These are phyloP conservation scores for Pleurotus sapidus DNA, from an alignment of 768 basidiomycete species.

Conservation along the genomic window DNA sequence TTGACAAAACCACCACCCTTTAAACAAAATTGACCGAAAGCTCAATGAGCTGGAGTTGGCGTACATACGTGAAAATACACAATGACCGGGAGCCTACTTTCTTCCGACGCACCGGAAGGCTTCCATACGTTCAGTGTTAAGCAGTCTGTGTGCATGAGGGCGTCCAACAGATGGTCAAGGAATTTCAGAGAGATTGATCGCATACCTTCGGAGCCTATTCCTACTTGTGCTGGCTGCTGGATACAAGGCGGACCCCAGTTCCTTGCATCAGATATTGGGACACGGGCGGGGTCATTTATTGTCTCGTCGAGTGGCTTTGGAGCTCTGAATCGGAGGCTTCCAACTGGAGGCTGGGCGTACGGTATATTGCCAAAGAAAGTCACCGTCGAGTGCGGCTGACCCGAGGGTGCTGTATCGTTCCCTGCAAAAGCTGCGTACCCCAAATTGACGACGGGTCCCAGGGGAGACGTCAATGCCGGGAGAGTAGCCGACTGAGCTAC, in stretches of 20 bases:
- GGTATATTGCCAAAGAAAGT: conserved; percentile 41
- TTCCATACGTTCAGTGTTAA: conserved; percentile 41
- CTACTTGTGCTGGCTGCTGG: conserved; percentile 42
- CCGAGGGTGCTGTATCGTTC: conserved; percentile 36
- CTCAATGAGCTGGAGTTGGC: too few species aligned
- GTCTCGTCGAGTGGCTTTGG: conserved; percentile 33
- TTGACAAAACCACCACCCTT: conserved; percentile 41
- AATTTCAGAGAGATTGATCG: not conserved
- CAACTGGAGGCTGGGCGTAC: conserved; percentile 39
- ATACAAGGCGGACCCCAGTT: conserved; percentile 44
- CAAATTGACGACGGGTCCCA: conserved; percentile 36
- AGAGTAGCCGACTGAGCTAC: not conserved
- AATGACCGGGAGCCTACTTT: conserved; percentile 34
- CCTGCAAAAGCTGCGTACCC: conserved; percentile 39
- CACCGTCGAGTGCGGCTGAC: conserved; percentile 30
- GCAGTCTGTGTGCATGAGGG: conserved; percentile 27
- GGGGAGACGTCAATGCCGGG: conserved; percentile 13
- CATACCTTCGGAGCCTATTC: not conserved
- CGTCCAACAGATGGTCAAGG: not conserved
- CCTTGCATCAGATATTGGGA: conserved; percentile 34
- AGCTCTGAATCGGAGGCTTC: conserved; percentile 36
- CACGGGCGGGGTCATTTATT: conserved; percentile 1
- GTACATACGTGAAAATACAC: conserved; percentile 39
- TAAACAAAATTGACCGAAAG: not conserved
- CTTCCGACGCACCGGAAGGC: conserved; percentile 30